Evolutionary conservation across 1,284 basidiomycete genomes (phyloP).

Genomic region (Irpex sp.): DNA sequence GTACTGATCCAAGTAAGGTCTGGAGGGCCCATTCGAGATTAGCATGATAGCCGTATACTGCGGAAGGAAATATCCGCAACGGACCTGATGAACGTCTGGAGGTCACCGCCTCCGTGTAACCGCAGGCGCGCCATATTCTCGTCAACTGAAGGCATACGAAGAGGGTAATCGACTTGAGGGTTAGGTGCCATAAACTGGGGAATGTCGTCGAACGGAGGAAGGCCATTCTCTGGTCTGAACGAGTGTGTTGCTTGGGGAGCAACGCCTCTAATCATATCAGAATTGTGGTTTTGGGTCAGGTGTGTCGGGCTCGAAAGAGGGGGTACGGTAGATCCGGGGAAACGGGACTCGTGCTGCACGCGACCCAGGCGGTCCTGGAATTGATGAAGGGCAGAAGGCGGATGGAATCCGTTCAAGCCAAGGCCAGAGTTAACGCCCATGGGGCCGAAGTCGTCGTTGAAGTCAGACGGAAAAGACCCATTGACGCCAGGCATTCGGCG

Average conservation of each 20-base stretch:
- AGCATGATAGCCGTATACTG: conserved; percentile 14
- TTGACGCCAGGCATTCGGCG: conserved; percentile 49
- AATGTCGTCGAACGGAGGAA: conserved; percentile 53
- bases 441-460: conserved; percentile 54
- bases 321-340: conserved; percentile 28
- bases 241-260: conserved; percentile 62
- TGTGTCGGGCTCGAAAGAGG: conserved; percentile 37
- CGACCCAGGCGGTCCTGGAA: conserved; percentile 58
- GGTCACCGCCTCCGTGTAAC: conserved; percentile 62
- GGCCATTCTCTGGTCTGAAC: conserved; percentile 45
- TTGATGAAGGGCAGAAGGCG: conserved; percentile 43
- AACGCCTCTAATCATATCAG: conserved; percentile 61
- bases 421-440: conserved; percentile 44
- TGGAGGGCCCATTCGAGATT: conserved; percentile 26
- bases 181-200: conserved; percentile 48
- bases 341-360: conserved; percentile 35
- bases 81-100: conserved; percentile 78
- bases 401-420: conserved; percentile 34
- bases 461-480: conserved; percentile 50
- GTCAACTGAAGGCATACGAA: conserved; percentile 56
- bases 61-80: conserved; percentile 12
- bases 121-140: conserved; percentile 63
- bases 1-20: conserved; percentile 82
- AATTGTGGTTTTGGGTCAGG: conserved; percentile 36
- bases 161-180: conserved; percentile 49